Conservation (phyloP, 164 flowering plant genomes). For the Liriodendron chinense region DNA sequence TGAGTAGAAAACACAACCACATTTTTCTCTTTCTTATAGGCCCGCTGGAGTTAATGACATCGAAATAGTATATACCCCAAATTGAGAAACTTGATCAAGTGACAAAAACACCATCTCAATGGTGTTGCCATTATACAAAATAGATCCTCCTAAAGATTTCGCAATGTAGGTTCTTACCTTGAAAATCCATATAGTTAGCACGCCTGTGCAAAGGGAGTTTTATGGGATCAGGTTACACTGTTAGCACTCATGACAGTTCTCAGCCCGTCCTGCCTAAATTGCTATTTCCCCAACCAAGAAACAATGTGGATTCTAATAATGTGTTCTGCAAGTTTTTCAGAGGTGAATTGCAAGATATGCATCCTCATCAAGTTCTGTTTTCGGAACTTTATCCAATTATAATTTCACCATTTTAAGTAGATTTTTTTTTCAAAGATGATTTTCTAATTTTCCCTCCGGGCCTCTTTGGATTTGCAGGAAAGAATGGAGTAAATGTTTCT, state of each 20-base stretch:
- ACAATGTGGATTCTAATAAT: neutral
- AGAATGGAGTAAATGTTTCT: no score
- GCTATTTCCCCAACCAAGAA: neutral
- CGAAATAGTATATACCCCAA: no score
- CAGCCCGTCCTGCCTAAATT: neutral
- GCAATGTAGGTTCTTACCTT: neutral
- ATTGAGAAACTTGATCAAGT: no score
- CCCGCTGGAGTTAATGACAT: neutral
- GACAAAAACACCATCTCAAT: no score
- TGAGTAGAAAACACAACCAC: no score
- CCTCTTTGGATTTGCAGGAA: no score
- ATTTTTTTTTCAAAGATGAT: no score
- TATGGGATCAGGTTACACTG: neutral
- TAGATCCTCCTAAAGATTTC: neutral
- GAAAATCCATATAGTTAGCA: neutral
- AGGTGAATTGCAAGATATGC: neutral
- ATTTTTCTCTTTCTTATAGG: neutral
- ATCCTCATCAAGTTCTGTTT: no score
- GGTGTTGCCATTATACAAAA: no score
- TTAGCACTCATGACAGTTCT: neutral
- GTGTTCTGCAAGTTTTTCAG: neutral
- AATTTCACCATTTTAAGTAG: neutral
- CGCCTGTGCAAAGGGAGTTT: neutral
- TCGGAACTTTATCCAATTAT: neutral
- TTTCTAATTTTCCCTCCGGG: no score